Base-by-base conservation (phyloP, 306 rosid species). In the Citrullus colocynthis region DNA sequence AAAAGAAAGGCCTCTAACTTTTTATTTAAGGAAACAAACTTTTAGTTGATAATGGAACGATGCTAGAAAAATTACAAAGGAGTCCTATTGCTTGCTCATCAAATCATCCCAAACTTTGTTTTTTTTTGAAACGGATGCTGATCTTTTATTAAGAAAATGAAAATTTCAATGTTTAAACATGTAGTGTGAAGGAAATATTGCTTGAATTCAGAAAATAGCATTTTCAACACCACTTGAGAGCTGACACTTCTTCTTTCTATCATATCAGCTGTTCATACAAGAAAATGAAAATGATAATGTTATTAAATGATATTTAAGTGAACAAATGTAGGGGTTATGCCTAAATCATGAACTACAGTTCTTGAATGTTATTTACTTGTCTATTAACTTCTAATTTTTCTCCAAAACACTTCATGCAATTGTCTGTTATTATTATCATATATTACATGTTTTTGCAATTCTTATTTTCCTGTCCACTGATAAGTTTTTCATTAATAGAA, bases 401-500 rank as follows among this genome's bases (percentile, higher is more conserved):
- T 67, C 34, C 34, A n/a, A n/a, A 67, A 4, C 18, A 9, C 70
- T 63, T 63, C 2, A 42, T 69, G 34, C 17, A 69, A 69, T 69
- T 44, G 54, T 48, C 48, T 71, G 51, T 48, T 71, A 45, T 52
- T 69, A 44, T 52, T 69, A 44, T 42, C 30, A 61, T 1, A 2
- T 36, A 8, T 66, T 39, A 41, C 52, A 4, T 66, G 9, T 18
- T 66, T n/a, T 39, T 37, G 16, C 13, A 42, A 16, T 11, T 66
- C 32, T 39, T n/a, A 42, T 67, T 67, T 71, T 49, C 34, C 76
- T 15, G 7, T 52, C 49, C 30, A 51, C 58, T 55, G 20, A 75
- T 75, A 24, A 36, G 65, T 17, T 18, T 83, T 67, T 56, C 45
- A 75, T 74, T 32, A 39, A 79, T 89, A 95, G 97, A 90, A 95